These are phyloP conservation scores for Stropharia rugosoannulata DNA, from an alignment of 768 basidiomycete species.

Conservation along the genomic window DNA sequence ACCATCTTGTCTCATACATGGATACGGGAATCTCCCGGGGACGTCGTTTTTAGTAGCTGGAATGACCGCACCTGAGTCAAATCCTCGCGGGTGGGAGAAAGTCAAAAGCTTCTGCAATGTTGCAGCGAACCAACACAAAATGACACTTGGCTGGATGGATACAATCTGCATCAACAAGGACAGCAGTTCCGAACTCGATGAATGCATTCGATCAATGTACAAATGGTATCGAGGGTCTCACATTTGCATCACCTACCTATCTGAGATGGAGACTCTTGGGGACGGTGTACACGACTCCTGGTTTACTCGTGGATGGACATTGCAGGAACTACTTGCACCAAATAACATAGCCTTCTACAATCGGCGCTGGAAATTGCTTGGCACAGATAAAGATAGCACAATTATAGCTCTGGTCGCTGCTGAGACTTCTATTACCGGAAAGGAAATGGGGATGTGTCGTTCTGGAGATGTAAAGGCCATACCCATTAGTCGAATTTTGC, in stretches of 20 bases:
- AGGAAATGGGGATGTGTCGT: not conserved
- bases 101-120: not conserved
- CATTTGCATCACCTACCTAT: not conserved
- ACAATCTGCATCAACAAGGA: constrained; percentile 1
- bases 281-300: not conserved
- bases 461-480: not conserved
- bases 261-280: not conserved
- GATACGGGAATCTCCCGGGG: not conserved
- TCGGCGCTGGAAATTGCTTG: not conserved
- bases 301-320: constrained; percentile 1
- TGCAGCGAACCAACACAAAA: not conserved
- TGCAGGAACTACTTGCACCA: not conserved
- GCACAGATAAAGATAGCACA: not conserved
- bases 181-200: not conserved
- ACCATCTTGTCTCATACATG: not conserved
- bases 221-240: constrained; percentile 1
- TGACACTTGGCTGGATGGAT: not conserved
- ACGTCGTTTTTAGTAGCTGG: not conserved
- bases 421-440: not conserved
- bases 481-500: not conserved
- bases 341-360: not conserved
- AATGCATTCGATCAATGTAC: constrained; percentile 3
- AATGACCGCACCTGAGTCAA: not conserved
- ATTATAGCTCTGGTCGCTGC: not conserved
- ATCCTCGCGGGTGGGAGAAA: not conserved